These are phyloP conservation scores for Monilinia vaccinii-corymbosi DNA, from an alignment of 2,329 filamentous ascomycete species.

Conservation along the genomic window DNA sequence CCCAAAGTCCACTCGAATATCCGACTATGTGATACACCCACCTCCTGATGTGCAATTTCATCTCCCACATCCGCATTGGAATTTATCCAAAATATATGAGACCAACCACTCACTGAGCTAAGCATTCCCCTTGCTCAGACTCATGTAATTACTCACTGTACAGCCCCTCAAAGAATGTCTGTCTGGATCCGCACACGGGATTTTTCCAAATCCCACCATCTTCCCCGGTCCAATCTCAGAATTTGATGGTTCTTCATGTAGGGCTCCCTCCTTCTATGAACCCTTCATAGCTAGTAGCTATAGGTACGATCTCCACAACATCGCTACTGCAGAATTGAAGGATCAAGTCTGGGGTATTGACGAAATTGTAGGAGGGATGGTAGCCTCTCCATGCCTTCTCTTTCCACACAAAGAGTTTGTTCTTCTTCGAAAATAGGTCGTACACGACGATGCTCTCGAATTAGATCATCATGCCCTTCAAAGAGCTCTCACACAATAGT, in stretches of 20 bases:
- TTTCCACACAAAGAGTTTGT: neutral
- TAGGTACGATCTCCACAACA: neutral
- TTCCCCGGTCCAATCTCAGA: conserved; percentile 3
- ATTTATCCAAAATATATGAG: neutral
- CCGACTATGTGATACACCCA: no score
- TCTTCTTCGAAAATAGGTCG: neutral
- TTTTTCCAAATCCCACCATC: neutral
- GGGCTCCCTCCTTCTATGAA: conserved; percentile 1
- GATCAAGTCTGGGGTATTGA: conserved; percentile 1
- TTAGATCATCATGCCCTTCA: neutral
- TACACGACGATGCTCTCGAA: neutral
- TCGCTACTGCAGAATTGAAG: neutral
- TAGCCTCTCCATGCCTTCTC: neutral
- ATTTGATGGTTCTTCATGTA: neutral
- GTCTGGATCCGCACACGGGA: neutral
- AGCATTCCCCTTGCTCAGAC: no score
- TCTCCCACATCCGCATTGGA: no score
- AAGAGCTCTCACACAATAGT: neutral
- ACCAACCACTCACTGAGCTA: no score
- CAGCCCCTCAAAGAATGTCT: neutral
- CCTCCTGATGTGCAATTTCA: no score
- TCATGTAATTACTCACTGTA: no score
- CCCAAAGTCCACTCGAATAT: no score
- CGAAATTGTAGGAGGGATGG: neutral
- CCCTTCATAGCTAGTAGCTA: neutral